Percentiles rank a stretch among this genome's conserved stretches.
Evolutionary conservation across 768 basidiomycete species (phyloP).

Genomic region (Brasilioporus rufonigricans): DNA sequence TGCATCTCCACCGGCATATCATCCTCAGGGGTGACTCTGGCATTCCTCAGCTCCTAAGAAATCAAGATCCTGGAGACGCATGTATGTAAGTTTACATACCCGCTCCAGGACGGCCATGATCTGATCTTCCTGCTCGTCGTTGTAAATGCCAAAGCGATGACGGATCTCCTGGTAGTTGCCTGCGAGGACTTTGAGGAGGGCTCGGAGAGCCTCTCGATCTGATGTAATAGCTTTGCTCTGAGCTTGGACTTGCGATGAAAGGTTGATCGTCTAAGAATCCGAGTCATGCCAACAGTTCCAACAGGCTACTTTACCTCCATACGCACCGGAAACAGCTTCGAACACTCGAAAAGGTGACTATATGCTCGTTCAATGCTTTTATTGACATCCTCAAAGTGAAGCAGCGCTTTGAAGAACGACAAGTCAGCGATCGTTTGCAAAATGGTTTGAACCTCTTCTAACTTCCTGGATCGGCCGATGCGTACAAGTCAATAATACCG

Average conservation of each 20-base stretch:
- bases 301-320: neutral
- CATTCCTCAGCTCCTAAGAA: neutral
- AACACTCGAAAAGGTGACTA: neutral
- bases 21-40: neutral
- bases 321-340: neutral
- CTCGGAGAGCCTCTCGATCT: neutral
- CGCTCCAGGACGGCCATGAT: slow-evolving; percentile 3
- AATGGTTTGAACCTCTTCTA: slow-evolving; percentile 1
- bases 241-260: neutral
- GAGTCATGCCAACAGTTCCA: neutral
- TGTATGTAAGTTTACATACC: neutral
- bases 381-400: slow-evolving; percentile 1
- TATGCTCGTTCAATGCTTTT: neutral
- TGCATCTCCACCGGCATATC: neutral
- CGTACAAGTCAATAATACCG: neutral
- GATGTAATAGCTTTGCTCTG: neutral
- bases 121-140: slow-evolving; percentile 1
- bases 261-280: neutral
- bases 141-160: neutral
- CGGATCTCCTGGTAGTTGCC: slow-evolving; percentile 1
- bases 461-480: neutral
- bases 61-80: neutral
- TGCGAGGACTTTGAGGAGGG: neutral
- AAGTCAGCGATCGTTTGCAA: neutral
- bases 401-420: slow-evolving; percentile 5